Conservation (phyloP, 2,329 filamentous ascomycete species). For the Onygenales sp. region DNA sequence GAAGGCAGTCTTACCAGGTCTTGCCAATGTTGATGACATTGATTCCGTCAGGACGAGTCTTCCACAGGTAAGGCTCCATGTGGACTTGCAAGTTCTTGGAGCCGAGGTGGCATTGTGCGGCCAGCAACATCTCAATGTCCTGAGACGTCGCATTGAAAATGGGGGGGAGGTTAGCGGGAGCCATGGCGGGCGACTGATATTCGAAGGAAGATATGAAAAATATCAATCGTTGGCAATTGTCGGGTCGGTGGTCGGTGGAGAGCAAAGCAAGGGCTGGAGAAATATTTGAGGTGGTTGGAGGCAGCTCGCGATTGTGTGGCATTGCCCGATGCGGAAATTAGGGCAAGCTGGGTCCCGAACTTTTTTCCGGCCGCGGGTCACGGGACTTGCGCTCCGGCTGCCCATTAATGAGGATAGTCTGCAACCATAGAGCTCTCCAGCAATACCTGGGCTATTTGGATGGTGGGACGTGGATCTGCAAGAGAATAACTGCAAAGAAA, state of each 20-base stretch:
- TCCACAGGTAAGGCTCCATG: conserved; percentile 99
- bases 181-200: conserved; percentile 67
- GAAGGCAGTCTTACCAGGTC: conserved; percentile 71
- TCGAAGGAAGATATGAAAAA: conserved; percentile 27
- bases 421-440: too few relatives aligned
- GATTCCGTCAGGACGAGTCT: conserved; percentile 96
- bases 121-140: conserved; percentile 99
- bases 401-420: too few relatives aligned
- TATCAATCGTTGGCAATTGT: conserved; percentile 40
- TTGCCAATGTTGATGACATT: conserved; percentile 99
- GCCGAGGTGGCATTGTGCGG: conserved; percentile 91
- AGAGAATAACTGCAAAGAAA: too few relatives aligned
- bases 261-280: conserved; percentile 8
- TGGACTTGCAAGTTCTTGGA: conserved; percentile 99
- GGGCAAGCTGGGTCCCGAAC: conserved; percentile 6
- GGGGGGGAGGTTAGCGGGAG: conserved; percentile 85
- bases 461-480: too few relatives aligned
- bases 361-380: not conserved
- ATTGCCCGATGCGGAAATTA: conserved; percentile 6
- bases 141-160: conserved; percentile 94
- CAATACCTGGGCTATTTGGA: too few relatives aligned
- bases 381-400: not conserved
- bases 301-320: conserved; percentile 4
- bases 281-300: not conserved
- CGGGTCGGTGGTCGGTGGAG: conserved; percentile 24